Evolutionary conservation across 2,329 filamentous ascomycete genomes (phyloP), one percentile per base, ranked within the genome.

Genomic region (Cladosporium halotolerans): DNA sequence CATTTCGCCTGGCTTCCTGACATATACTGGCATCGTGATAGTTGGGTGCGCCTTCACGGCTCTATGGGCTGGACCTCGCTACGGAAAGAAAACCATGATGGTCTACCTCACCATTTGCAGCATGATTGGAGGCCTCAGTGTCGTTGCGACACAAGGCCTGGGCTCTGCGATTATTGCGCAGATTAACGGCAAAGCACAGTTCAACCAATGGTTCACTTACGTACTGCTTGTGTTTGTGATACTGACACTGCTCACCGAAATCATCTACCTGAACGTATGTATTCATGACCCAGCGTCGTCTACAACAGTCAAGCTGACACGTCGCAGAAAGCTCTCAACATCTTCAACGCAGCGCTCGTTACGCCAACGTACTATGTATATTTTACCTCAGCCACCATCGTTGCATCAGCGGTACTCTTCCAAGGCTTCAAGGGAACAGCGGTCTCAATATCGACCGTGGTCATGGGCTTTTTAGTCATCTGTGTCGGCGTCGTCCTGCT

Each of bases 351-450:
- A 36, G 92, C 93, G 7, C 80, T 99, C 60, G 93, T 99, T 55
- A 99, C 93, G 0, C 93, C 93, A 0, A 99, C 93, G 2, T 99
- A 99, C 73, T 99, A 99, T 70, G 93, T 99, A 60, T 92, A 95
- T 75, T 99, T 99, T 69, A 99, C 93, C 38, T 95, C 86, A 62
- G 87, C 90, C 4, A 97, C 93, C 16, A 96, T 99, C 60, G 82
- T 97, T 61, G 95, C 91, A 5, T 96, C 92, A 0, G 88, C 91
- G 3, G 84, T 99, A 44, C 76, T 99, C 2, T 97, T 97, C 72
- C 85, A 84, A 58, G 93, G 93, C 7, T 96, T 99, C 79, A 92
- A 95, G 66, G 93, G 92, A 34, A 88, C 88, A 0, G 78, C 81
- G 0, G 79, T 82, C 5, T 82, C 87, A 23, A 97, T 99, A 54